Percentiles rank a stretch among this genome's conserved stretches.
phyloP scores from a whole-genome alignment of 2,329 filamentous ascomycete species.

The Colletotrichum simmondsii region DNA sequence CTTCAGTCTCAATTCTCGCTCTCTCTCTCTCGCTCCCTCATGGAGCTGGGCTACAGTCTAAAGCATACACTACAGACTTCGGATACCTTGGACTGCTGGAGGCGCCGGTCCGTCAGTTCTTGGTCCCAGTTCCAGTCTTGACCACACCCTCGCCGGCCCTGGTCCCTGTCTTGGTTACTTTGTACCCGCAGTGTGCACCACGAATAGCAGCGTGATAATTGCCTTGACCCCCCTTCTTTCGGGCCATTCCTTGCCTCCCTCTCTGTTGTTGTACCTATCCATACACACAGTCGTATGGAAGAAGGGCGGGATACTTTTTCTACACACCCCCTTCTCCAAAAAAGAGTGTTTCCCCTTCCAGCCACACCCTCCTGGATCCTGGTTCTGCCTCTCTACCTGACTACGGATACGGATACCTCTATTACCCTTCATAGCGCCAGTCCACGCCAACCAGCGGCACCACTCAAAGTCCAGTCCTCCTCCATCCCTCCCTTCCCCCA shows the following conservation, averaged over 20 bases:
- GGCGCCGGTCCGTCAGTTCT: neutral
- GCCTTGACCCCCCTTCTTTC: conserved; percentile 25
- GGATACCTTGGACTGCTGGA: too few species aligned
- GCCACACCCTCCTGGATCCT: conserved; percentile 23
- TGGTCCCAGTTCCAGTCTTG: conserved; percentile 1
- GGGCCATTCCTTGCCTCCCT: conserved; percentile 22
- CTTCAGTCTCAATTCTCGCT: neutral
- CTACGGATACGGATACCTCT: neutral
- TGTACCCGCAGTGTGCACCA: conserved; percentile 31
- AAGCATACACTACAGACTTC: too few species aligned
- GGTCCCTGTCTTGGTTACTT: conserved; percentile 29
- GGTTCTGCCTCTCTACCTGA: neutral
- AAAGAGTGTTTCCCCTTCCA: conserved; percentile 32
- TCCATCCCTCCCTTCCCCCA: conserved; percentile 26
- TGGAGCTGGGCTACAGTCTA: neutral
- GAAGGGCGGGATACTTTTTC: neutral
- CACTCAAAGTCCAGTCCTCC: conserved; percentile 27
- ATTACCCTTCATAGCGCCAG: conserved; percentile 7
- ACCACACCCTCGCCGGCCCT: conserved; percentile 14
- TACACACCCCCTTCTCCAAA: conserved; percentile 17
- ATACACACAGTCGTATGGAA: neutral
- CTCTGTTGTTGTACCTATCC: too few species aligned
- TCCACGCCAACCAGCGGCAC: conserved; percentile 12
- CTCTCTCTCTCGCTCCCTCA: neutral
- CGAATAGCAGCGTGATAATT: conserved; percentile 34